Conservation (phyloP, 2,329 filamentous ascomycete species). For the Aspergillus flavus region DNA sequence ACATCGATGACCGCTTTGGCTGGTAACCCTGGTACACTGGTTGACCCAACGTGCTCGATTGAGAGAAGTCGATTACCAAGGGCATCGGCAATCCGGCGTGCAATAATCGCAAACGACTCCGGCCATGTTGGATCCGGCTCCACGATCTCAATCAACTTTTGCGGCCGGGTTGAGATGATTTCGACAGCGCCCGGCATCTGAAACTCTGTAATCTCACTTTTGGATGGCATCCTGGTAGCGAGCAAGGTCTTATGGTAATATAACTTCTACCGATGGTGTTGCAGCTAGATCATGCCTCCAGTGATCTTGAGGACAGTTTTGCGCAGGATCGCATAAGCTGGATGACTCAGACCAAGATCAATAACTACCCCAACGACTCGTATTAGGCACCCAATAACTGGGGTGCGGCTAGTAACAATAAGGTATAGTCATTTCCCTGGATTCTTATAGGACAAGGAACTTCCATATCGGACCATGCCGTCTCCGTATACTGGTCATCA, state of each 20-base stretch:
- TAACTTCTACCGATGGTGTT: background rate
- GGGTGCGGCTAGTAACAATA: background rate
- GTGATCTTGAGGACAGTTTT: background rate
- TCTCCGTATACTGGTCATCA: background rate
- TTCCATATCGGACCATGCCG: background rate
- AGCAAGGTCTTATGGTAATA: background rate
- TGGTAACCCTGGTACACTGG: constrained; percentile 52
- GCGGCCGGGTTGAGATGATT: constrained; percentile 5
- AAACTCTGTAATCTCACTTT: background rate
- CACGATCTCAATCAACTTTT: constrained; percentile 25
- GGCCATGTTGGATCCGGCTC: constrained; percentile 29
- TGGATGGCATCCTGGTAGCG: background rate
- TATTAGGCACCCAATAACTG: background rate
- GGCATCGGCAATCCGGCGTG: constrained; percentile 23
- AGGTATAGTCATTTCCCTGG: background rate
- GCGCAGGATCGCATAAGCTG: background rate
- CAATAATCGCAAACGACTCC: constrained; percentile 17
- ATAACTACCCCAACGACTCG: background rate
- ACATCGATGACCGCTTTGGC: constrained; percentile 59
- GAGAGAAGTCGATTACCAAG: constrained; percentile 24
- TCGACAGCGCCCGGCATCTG: background rate
- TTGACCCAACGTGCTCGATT: constrained; percentile 55
- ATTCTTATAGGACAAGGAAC: background rate
- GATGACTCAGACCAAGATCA: background rate
- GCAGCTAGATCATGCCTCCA: background rate